A percentile compares a stretch with the other conserved stretches of the same genome.
These are phyloP conservation scores for Debaryomycetaceae sp. DNA, from an alignment of 1,139 yeast species.

Conservation along the genomic window DNA sequence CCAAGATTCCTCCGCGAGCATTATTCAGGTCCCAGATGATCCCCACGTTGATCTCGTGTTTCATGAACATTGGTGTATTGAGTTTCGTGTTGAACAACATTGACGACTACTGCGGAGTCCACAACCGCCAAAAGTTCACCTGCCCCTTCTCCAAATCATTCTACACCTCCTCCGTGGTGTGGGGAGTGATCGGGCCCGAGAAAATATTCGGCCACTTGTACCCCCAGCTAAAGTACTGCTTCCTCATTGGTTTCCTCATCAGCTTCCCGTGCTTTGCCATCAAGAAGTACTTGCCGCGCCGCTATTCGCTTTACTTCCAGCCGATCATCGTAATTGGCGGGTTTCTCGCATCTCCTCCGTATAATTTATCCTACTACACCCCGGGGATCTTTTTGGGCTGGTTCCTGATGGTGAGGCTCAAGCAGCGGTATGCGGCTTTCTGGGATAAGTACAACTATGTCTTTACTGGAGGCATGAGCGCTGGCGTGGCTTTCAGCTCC, in stretches of 20 bases:
- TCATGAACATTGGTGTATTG: conserved; percentile 41
- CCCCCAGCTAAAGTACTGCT: conserved; percentile 40
- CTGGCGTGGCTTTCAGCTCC: conserved; percentile 52
- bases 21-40: conserved; percentile 49
- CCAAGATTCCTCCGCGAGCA: conserved; percentile 51
- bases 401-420: conserved; percentile 43
- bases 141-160: conserved; percentile 41
- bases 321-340: conserved; percentile 41
- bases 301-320: conserved; percentile 24
- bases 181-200: conserved; percentile 61
- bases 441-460: conserved; percentile 64
- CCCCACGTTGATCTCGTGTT: conserved; percentile 29
- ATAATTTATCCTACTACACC: conserved; percentile 42
- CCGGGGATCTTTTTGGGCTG: conserved; percentile 39
- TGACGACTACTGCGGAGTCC: conserved; percentile 34
- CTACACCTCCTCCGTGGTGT: conserved; percentile 43
- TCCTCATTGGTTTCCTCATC: conserved; percentile 40
- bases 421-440: conserved; percentile 39
- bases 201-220: conserved; percentile 41
- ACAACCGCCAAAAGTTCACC: conserved; percentile 31
- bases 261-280: conserved; percentile 33
- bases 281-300: conserved; percentile 22
- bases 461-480: conserved; percentile 43
- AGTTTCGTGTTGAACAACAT: conserved; percentile 43
- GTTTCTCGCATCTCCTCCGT: conserved; percentile 40